These are phyloP conservation scores for Daldinia eschscholtzii DNA, from an alignment of 2,329 filamentous ascomycete genomes.

Conservation along the genomic window DNA sequence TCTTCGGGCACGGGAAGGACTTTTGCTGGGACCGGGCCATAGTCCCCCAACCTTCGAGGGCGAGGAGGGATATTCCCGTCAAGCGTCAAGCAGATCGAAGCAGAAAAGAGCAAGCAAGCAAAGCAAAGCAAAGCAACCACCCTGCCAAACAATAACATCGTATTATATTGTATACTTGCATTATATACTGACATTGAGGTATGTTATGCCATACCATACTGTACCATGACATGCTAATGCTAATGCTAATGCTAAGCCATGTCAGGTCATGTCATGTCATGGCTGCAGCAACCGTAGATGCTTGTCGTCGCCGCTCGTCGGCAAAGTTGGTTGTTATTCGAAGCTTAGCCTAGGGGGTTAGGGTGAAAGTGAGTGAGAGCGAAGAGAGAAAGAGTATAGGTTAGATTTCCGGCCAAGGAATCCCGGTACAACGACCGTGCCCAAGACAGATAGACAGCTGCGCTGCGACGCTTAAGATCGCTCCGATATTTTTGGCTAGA, in stretches of 20 bases:
- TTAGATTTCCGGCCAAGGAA: conserved; percentile 38
- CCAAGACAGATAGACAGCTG: conserved; percentile 46
- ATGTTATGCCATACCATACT: background rate
- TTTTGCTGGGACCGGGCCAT: conserved; percentile 20
- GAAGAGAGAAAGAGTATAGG: conserved; percentile 11
- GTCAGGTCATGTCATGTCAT: conserved; percentile 20
- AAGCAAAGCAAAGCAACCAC: conserved; percentile 28
- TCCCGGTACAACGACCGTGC: conserved; percentile 43
- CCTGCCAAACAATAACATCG: background rate
- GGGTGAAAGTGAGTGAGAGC: too few relatives aligned
- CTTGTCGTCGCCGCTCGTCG: conserved; percentile 34
- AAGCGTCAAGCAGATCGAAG: conserved; percentile 28
- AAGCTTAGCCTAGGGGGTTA: conserved; percentile 42
- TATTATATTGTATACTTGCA: background rate
- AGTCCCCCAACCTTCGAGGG: conserved; percentile 25
- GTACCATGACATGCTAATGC: too few relatives aligned
- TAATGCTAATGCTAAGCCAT: background rate
- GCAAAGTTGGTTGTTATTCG: conserved; percentile 36
- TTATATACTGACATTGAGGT: background rate
- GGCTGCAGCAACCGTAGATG: conserved; percentile 39
- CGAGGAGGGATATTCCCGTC: conserved; percentile 40
- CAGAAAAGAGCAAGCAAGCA: conserved; percentile 17
- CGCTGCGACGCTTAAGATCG: conserved; percentile 47
- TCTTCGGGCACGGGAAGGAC: conserved; percentile 42
- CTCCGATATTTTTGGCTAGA: conserved; percentile 47